A percentile compares a stretch with the other conserved stretches of the same genome.
phyloP scores from a whole-genome alignment of 192 early-diverging fungal species.

The Gigaspora rosea region DNA sequence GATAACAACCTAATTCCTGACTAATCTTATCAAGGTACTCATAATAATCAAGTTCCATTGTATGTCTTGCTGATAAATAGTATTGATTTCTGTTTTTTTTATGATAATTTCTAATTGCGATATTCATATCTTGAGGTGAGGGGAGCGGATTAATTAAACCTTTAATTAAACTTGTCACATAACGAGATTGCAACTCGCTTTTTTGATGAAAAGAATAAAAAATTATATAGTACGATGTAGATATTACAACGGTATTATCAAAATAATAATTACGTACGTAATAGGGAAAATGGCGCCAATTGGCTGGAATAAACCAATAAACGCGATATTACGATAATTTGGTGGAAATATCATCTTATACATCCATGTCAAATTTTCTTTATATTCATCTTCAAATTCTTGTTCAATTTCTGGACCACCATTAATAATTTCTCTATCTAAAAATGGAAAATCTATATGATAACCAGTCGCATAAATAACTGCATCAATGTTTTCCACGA shows the following conservation, averaged over 20 bases:
- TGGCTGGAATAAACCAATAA: conserved; percentile 59
- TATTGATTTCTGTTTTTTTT: conserved; percentile 29
- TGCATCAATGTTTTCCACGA: conserved; percentile 51
- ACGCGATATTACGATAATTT: conserved; percentile 53
- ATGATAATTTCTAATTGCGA: conserved; percentile 37
- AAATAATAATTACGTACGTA: too few relatives aligned
- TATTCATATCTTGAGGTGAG: conserved; percentile 48
- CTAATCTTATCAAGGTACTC: conserved; percentile 52
- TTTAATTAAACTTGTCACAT: conserved; percentile 46
- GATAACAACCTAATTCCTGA: conserved; percentile 47
- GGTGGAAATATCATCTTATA: conserved; percentile 62
- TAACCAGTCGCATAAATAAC: conserved; percentile 69
- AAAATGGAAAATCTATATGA: conserved; percentile 50
- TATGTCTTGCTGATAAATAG: conserved; percentile 48
- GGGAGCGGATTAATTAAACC: conserved; percentile 44
- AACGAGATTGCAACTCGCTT: conserved; percentile 57
- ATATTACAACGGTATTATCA: too few relatives aligned
- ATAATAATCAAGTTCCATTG: conserved; percentile 52
- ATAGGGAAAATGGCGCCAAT: conserved; percentile 58
- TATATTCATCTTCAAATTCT: conserved; percentile 36
- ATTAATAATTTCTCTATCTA: conserved; percentile 47
- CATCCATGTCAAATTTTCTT: conserved; percentile 50
- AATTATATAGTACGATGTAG: too few relatives aligned
- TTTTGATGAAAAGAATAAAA: conserved; percentile 7
- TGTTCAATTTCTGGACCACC: conserved; percentile 40